Percentiles rank a stretch among this genome's conserved stretches.
Evolutionary conservation across 1,284 basidiomycete species (phyloP).

Genomic region (Golubevia pallescens): DNA sequence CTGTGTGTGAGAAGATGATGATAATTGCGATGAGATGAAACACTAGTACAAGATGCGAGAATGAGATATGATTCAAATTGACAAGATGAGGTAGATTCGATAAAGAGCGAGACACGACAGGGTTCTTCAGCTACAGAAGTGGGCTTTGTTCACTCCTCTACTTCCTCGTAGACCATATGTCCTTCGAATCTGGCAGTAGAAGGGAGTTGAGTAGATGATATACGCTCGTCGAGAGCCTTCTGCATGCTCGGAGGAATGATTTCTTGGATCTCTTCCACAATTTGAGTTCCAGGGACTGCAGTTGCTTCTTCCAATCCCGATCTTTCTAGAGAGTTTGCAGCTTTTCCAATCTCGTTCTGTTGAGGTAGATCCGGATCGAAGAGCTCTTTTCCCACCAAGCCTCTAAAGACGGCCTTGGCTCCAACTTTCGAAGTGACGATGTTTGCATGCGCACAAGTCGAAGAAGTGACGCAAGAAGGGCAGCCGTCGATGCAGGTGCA

Average conservation of each 20-base stretch:
- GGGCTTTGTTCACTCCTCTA: not conserved
- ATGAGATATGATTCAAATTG: too few species aligned
- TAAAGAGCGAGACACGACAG: too few species aligned
- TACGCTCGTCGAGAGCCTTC: not conserved
- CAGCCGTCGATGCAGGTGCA: conserved; percentile 80
- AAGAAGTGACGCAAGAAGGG: conserved; percentile 68
- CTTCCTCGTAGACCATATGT: not conserved
- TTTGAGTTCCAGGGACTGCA: not conserved
- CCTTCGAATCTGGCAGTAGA: not conserved
- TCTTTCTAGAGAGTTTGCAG: conserved; percentile 13
- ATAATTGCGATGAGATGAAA: too few species aligned
- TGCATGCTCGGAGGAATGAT: not conserved
- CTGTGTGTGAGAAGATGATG: too few species aligned
- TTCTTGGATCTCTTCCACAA: not conserved
- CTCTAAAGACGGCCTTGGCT: conserved; percentile 51
- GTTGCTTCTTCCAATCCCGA: not conserved
- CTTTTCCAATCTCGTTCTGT: conserved; percentile 44
- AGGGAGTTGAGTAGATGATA: not conserved
- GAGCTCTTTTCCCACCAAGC: conserved; percentile 45
- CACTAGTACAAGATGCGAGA: too few species aligned
- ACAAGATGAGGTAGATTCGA: too few species aligned
- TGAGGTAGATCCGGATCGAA: conserved; percentile 37
- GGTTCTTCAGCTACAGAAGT: too few species aligned
- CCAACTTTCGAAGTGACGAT: conserved; percentile 37
- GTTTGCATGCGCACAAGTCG: not conserved